These are phyloP conservation scores for Candida michaelii DNA, from an alignment of 805 yeast genomes.

Conservation along the genomic window DNA sequence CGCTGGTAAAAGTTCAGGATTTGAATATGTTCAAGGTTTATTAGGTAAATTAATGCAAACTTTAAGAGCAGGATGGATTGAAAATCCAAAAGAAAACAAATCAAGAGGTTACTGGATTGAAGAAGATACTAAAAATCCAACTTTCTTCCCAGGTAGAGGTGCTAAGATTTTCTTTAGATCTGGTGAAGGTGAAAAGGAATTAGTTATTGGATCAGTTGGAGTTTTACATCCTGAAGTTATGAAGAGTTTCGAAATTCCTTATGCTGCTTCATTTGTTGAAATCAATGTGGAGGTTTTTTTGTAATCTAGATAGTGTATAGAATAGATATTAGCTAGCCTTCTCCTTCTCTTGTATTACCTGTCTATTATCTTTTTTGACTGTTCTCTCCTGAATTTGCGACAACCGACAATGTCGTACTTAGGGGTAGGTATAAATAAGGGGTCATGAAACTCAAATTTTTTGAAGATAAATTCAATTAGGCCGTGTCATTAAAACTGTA, in stretches of 20 bases:
- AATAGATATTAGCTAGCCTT: not conserved
- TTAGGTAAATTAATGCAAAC: slow-evolving; percentile 95
- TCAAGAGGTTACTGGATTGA: slow-evolving; percentile 85
- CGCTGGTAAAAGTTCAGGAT: slow-evolving; percentile 94
- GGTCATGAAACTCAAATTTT: too few species aligned
- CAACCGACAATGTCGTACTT: too few species aligned
- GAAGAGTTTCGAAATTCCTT: slow-evolving; percentile 82
- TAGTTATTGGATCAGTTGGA: slow-evolving; percentile 81
- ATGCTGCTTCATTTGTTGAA: slow-evolving; percentile 90
- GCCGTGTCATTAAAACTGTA: too few species aligned
- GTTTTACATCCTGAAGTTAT: slow-evolving; percentile 95
- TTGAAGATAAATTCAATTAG: too few species aligned
- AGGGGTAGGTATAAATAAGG: too few species aligned
- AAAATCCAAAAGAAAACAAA: slow-evolving; percentile 48
- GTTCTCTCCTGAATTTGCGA: too few species aligned
- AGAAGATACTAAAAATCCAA: slow-evolving; percentile 62
- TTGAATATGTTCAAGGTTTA: slow-evolving; percentile 91
- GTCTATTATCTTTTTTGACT: too few species aligned
- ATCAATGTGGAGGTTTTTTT: slow-evolving; percentile 85
- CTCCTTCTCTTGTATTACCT: too few species aligned
- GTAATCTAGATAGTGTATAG: slow-evolving; percentile 26
- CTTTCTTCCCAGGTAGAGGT: slow-evolving; percentile 97
- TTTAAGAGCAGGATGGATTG: slow-evolving; percentile 83
- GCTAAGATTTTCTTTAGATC: slow-evolving; percentile 80
- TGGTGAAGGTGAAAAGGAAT: slow-evolving; percentile 54